Evolutionary conservation across 345 rosid species (phyloP).

Genomic region (Theobroma cacao): DNA sequence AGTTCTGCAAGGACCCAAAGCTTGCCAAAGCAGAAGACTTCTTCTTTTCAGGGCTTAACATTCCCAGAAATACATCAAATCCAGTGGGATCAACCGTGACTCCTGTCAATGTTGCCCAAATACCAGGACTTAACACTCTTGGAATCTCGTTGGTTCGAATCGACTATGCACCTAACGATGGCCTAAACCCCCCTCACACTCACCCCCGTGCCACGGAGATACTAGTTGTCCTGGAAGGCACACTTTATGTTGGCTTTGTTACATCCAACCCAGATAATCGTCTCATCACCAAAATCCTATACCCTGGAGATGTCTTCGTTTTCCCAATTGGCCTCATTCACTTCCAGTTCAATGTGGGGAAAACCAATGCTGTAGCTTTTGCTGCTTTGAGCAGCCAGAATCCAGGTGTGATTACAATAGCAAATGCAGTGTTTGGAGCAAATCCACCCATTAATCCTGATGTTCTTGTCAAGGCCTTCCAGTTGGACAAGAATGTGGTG

Average conservation of each 20-base stretch:
- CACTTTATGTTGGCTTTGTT: constrained; percentile 27
- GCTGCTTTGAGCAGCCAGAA: constrained; percentile 26
- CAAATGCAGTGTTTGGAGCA: constrained; percentile 23
- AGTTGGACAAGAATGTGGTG: constrained; percentile 15
- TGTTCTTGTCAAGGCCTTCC: constrained; percentile 29
- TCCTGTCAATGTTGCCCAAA: background rate
- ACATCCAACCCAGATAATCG: constrained; percentile 24
- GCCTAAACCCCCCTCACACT: constrained; percentile 30
- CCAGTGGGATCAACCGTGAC: constrained; percentile 26
- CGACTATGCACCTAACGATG: constrained; percentile 27
- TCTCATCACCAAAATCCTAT: constrained; percentile 18
- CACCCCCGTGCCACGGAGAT: constrained; percentile 28
- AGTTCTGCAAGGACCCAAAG: constrained; percentile 36
- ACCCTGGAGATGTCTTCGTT: constrained; percentile 28
- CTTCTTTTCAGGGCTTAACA: constrained; percentile 18
- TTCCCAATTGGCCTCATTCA: constrained; percentile 29
- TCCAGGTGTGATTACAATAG: constrained; percentile 29
- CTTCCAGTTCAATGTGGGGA: constrained; percentile 31
- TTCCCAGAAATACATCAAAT: constrained; percentile 14
- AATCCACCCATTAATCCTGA: constrained; percentile 21
- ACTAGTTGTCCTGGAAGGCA: constrained; percentile 20
- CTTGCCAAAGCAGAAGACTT: constrained; percentile 26
- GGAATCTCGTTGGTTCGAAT: constrained; percentile 26
- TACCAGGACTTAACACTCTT: constrained; percentile 30
- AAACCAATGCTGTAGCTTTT: constrained; percentile 19